Conservation (phyloP, 345 rosid genomes). For the Linum usitatissimum region DNA sequence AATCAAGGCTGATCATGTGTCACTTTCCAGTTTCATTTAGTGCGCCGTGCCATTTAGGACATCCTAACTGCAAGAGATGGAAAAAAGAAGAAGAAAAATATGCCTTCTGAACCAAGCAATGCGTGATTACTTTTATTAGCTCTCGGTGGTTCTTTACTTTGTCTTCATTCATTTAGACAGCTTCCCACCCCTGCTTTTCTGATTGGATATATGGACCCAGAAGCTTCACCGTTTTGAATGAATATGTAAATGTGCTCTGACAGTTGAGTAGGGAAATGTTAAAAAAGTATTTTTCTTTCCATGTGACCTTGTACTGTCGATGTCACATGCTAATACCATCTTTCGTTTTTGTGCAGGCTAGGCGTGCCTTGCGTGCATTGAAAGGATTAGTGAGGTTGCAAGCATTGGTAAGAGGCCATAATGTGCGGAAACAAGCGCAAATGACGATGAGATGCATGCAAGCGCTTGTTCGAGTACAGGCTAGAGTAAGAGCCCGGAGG, state of each 20-base stretch:
- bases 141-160: neutral
- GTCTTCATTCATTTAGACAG: neutral
- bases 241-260: neutral
- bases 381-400: constrained; percentile 91
- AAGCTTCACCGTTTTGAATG: neutral
- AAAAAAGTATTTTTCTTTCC: too few relatives aligned
- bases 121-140: neutral
- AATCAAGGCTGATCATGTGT: neutral
- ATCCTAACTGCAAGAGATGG: neutral
- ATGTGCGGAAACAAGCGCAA: constrained; percentile 90
- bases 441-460: constrained; percentile 99
- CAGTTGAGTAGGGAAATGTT: neutral
- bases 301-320: too few relatives aligned
- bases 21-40: neutral
- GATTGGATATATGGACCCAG: neutral
- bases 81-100: neutral
- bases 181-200: neutral
- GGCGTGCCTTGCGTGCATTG: constrained; percentile 84
- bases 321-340: too few relatives aligned
- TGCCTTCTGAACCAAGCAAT: neutral
- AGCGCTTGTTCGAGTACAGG: constrained; percentile 87
- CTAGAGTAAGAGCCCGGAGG: constrained; percentile 72
- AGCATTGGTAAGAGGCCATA: constrained; percentile 87
- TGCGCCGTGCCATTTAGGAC: constrained; percentile 13
- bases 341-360: constrained; percentile 36